Conservation (phyloP, 1,284 basidiomycete species). For the Cystobasidium slooffiae region DNA sequence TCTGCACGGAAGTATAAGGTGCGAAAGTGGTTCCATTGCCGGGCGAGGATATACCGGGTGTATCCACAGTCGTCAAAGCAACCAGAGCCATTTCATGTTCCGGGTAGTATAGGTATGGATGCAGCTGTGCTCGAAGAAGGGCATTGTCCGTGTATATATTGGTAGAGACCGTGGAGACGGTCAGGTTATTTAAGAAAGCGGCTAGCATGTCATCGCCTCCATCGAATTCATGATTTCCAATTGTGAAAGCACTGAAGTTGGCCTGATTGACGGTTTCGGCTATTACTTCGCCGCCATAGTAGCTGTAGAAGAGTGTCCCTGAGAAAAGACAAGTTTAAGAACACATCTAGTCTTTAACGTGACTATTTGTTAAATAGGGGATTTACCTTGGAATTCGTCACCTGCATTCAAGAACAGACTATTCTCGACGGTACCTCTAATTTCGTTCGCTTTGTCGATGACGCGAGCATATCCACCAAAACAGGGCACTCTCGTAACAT, state of each 20-base stretch:
- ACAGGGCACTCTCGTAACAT: constrained; percentile 55
- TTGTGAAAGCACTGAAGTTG: constrained; percentile 59
- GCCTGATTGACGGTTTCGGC: constrained; percentile 59
- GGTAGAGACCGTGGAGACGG: constrained; percentile 60
- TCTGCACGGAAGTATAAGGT: constrained; percentile 56
- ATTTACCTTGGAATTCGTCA: constrained; percentile 58
- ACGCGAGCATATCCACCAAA: constrained; percentile 61
- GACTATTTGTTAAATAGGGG: no score
- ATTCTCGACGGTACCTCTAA: constrained; percentile 55
- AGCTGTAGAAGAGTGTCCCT: constrained; percentile 2
- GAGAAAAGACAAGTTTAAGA: background rate
- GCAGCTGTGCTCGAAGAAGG: constrained; percentile 54
- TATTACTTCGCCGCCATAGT: constrained; percentile 59
- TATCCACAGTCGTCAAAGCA: constrained; percentile 56
- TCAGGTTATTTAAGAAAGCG: constrained; percentile 57
- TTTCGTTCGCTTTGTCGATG: constrained; percentile 57
- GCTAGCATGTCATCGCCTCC: constrained; percentile 58
- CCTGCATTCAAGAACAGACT: constrained; percentile 60
- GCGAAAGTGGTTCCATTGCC: constrained; percentile 19
- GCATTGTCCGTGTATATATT: constrained; percentile 59
- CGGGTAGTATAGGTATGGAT: constrained; percentile 58
- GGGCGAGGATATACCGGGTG: constrained; percentile 40
- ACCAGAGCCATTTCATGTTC: constrained; percentile 59
- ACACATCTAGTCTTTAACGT: background rate
- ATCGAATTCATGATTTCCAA: constrained; percentile 57